These are phyloP conservation scores for Salicornia ramosissima DNA, from an alignment of 148 eudicot species.

Conservation along the genomic window DNA sequence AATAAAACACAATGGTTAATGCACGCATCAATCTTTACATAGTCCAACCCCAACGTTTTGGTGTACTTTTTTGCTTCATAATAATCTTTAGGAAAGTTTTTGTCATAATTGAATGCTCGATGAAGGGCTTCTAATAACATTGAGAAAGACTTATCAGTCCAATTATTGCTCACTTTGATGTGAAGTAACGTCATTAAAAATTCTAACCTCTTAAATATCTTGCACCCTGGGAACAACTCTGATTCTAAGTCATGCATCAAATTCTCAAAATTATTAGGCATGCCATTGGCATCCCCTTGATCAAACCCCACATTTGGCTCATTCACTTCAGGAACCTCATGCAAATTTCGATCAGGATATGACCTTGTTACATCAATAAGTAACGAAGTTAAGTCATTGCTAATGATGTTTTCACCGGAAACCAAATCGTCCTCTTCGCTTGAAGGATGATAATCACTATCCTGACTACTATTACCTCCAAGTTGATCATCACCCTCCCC, in stretches of 20 bases:
- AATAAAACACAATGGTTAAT: no score
- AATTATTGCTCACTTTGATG: no score
- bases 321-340: neutral
- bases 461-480: no score
- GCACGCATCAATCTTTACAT: no score
- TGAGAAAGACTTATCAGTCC: no score
- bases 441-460: no score
- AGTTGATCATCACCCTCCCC: neutral
- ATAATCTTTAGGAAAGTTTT: neutral
- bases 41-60: neutral
- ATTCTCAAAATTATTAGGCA: neutral
- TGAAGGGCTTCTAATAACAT: no score
- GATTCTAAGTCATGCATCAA: neutral
- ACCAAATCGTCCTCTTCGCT: neutral
- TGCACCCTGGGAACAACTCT: neutral
- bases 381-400: neutral
- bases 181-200: no score
- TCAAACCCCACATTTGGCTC: neutral
- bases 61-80: neutral
- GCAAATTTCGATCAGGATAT: neutral
- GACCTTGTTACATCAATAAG: neutral
- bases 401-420: no score
- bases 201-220: neutral
- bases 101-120: neutral
- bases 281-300: neutral